These are phyloP conservation scores for Gypsophila paniculata DNA, from an alignment of 179 eudicot genomes.

Conservation along the genomic window DNA sequence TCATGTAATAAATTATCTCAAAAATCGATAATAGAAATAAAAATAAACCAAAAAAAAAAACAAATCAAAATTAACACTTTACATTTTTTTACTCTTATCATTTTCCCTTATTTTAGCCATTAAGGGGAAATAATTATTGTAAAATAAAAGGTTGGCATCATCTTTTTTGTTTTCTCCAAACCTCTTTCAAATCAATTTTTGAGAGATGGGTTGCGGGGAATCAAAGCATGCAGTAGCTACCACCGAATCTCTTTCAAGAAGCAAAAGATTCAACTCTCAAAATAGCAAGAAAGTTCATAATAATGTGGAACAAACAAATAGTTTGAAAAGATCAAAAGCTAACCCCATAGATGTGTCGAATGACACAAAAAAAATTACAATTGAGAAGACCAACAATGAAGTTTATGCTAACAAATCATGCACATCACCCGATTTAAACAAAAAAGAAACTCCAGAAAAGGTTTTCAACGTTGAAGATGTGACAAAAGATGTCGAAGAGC, in stretches of 20 bases:
- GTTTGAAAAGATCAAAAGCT: neutral
- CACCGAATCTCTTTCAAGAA: constrained; percentile 26
- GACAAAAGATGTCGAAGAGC: neutral
- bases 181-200: neutral
- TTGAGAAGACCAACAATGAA: neutral
- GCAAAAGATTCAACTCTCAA: constrained; percentile 19
- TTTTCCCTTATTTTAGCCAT: neutral
- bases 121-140: neutral
- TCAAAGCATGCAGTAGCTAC: constrained; percentile 41
- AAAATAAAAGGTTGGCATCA: neutral
- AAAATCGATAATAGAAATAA: neutral
- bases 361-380: neutral
- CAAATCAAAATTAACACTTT: neutral
- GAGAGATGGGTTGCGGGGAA: constrained; percentile 38
- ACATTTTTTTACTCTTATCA: neutral
- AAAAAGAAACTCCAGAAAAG: neutral
- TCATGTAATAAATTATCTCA: neutral
- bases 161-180: neutral
- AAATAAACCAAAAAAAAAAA: neutral
- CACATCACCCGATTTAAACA: neutral
- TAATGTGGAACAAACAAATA: neutral
- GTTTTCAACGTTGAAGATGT: neutral
- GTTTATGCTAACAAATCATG: neutral
- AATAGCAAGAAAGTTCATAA: constrained; percentile 21
- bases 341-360: neutral